Base-by-base conservation (phyloP, 1,139 yeast species). In the Yamadazyma friedrichii region DNA sequence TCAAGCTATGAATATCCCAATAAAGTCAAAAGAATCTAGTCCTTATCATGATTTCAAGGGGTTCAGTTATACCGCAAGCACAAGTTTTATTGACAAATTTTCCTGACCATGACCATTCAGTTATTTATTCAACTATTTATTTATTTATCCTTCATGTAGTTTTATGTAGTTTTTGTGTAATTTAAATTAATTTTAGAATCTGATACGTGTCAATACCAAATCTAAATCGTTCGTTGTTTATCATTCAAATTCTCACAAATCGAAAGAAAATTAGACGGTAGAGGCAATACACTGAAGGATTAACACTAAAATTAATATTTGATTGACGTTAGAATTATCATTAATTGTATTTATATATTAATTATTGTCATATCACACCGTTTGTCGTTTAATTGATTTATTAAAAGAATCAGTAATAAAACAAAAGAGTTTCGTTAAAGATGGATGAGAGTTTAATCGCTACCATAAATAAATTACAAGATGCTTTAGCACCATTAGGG, bases 381-480 rank as follows among this genome's bases (percentile, higher is more conserved):
- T 20, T 20, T 20, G 24, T 20, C 8, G 24, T 20, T 20, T 20
- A 20, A 20, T 20, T 20, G 24, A 20, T 20, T 20, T 20, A 20
- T 20, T 8, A 20, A 20, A 8, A 20, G 8, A 20, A 20, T 20
- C 8, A 20, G 24, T 11, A 10, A 31, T 31, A 6, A 17, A 28
- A 11, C 15, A 2, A 20, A 6, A 20, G 24, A 20, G 8, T 20
- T 20, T 20, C 24, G 8, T 20, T 29, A 31, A 17, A 31, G 41
- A 91, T 91, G 98, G 98, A 91, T 70, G 95, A 88, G 67, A 76
- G 84, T 35, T 81, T 91, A 56, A 91, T 91, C 58, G 78, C 87
- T 49, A 88, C 96, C 33, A 94, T 93, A 66, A 93, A 93, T 73
- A 88, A 88, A 64, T 75, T 88, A 48, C 96, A 88, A 64, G 95